Conservation (phyloP, 2,329 filamentous ascomycete species). For the Aureobasidium sp. region DNA sequence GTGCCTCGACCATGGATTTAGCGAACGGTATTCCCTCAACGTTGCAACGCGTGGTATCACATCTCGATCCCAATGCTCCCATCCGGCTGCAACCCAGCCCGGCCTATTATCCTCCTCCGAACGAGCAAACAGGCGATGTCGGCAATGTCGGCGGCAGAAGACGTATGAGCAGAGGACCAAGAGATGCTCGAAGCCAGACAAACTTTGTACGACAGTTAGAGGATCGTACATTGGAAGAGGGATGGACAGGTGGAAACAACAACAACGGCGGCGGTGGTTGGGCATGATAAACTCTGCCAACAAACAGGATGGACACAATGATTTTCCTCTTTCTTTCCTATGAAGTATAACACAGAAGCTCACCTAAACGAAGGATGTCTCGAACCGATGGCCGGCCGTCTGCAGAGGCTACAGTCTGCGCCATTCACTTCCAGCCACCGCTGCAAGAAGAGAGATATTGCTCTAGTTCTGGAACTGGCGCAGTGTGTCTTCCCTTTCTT, state of each 20-base stretch:
- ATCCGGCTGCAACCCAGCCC: constrained; percentile 92
- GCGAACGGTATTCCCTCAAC: constrained; percentile 70
- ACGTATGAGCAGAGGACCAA: constrained; percentile 49
- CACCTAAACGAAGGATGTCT: not conserved
- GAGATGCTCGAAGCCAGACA: constrained; percentile 47
- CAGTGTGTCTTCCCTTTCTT: not conserved
- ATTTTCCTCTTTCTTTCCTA: not conserved
- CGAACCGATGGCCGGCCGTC: not conserved
- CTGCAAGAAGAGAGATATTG: not conserved
- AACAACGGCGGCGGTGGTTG: constrained; percentile 8
- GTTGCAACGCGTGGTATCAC: constrained; percentile 90
- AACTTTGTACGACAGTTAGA: constrained; percentile 95
- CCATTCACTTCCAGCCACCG: not conserved
- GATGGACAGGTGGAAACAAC: constrained; percentile 50
- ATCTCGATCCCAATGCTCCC: constrained; percentile 88
- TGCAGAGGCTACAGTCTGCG: too few species aligned
- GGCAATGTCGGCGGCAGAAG: constrained; percentile 65
- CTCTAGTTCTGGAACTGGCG: not conserved
- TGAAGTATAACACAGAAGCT: not conserved
- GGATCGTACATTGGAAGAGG: constrained; percentile 88
- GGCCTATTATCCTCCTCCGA: constrained; percentile 89
- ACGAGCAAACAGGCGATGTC: constrained; percentile 63
- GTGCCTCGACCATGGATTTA: constrained; percentile 94
- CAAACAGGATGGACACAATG: not conserved
- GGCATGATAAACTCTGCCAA: constrained; percentile 4